Percentiles rank a stretch among this genome's conserved stretches.
Evolutionary conservation across 768 basidiomycete species (phyloP).

Genomic region (Pseudohyphozyma bogoriensis): DNA sequence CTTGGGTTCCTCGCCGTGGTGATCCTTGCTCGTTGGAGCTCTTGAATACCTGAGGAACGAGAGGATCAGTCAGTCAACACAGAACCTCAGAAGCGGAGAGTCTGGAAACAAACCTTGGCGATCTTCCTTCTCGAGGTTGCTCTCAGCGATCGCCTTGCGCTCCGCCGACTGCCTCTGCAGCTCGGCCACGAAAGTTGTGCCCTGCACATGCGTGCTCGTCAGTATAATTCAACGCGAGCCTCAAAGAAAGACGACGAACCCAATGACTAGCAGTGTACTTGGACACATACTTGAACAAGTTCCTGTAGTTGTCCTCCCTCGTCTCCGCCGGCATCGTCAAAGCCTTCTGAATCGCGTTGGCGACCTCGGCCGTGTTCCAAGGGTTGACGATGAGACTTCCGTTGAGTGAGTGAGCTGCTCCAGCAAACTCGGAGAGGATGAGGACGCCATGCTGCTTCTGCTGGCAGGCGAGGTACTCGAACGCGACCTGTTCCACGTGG

Average conservation of each 20-base stretch:
- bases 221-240: neutral
- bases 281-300: constrained; percentile 88
- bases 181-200: constrained; percentile 19
- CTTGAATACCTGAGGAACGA: too few species aligned
- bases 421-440: constrained; percentile 97
- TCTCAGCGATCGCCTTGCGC: constrained; percentile 18
- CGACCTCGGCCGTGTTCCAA: constrained; percentile 97
- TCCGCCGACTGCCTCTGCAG: constrained; percentile 13
- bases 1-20: too few species aligned
- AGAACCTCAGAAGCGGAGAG: too few species aligned
- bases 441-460: constrained; percentile 85
- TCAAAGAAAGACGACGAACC: constrained; percentile 33
- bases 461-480: constrained; percentile 96
- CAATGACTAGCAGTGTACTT: constrained; percentile 89
- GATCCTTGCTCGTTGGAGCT: too few species aligned
- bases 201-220: neutral
- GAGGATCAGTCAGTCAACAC: too few species aligned
- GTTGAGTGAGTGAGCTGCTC: constrained; percentile 61
- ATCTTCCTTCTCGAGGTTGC: constrained; percentile 1
- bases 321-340: constrained; percentile 74
- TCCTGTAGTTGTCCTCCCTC: constrained; percentile 84
- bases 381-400: constrained; percentile 97
- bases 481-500: constrained; percentile 61
- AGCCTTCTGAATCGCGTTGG: constrained; percentile 91
- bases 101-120: too few species aligned